A percentile compares a stretch with the other conserved stretches of the same genome.
Evolutionary conservation across 441 rosid genomes (phyloP).

Genomic region (Gossypium davidsonii): DNA sequence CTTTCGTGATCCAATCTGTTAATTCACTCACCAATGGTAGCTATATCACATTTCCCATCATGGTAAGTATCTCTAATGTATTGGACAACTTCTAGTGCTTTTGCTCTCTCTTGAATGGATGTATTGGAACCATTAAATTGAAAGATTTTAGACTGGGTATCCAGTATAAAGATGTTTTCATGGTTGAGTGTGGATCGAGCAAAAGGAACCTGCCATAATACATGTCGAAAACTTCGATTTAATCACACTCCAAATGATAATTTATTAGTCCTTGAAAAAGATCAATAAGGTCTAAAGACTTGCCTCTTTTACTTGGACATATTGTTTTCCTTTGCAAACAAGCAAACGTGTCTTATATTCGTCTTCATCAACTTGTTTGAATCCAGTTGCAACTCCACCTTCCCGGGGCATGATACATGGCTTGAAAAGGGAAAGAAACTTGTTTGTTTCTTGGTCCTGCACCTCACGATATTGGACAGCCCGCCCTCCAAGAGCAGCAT

Average conservation of each 20-base stretch:
- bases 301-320: neutral
- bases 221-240: slow-evolving; percentile 9
- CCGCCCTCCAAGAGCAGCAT: slow-evolving; percentile 2
- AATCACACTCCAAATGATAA: slow-evolving; percentile 5
- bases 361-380: neutral
- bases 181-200: slow-evolving; percentile 92
- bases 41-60: slow-evolving; percentile 87
- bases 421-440: neutral
- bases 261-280: slow-evolving; percentile 3
- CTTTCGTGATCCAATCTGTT: slow-evolving; percentile 4
- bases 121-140: slow-evolving; percentile 91
- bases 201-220: slow-evolving; percentile 69
- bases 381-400: neutral
- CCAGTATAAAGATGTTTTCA: slow-evolving; percentile 85
- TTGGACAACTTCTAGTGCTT: slow-evolving; percentile 93
- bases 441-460: neutral
- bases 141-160: slow-evolving; percentile 56
- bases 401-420: neutral
- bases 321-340: neutral
- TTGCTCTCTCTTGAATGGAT: slow-evolving; percentile 97
- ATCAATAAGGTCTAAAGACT: slow-evolving; percentile 1
- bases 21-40: slow-evolving; percentile 68
- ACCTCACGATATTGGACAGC: neutral
- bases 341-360: neutral
- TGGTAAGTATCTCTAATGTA: slow-evolving; percentile 87